Conservation (phyloP, 306 rosid genomes). For the Acacia acuminata region DNA sequence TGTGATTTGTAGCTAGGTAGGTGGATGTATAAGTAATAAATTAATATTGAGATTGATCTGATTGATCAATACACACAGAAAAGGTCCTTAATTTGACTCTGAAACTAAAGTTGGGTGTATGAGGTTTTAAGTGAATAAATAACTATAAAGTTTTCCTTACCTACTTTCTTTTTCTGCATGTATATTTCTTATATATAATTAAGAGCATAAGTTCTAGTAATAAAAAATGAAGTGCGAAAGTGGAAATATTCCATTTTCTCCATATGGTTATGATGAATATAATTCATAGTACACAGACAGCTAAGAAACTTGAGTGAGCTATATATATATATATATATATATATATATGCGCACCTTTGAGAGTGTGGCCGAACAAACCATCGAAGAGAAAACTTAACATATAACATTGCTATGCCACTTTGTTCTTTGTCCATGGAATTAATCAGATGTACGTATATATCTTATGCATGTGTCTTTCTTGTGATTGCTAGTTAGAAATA, state of each 20-base stretch:
- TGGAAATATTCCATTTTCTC: constrained; percentile 30
- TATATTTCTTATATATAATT: neutral
- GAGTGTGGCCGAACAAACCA: neutral
- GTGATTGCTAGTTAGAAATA: neutral
- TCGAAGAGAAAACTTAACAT: neutral
- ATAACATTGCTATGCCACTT: neutral
- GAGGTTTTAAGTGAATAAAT: neutral
- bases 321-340: neutral
- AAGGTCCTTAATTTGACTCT: constrained; percentile 14
- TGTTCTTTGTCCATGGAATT: neutral
- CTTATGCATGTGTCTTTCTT: neutral
- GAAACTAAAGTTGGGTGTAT: constrained; percentile 10
- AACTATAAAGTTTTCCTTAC: neutral
- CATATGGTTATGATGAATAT: constrained; percentile 13
- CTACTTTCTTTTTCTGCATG: neutral
- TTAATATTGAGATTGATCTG: neutral
- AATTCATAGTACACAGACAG: constrained; percentile 29
- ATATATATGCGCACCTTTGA: neutral
- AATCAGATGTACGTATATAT: neutral
- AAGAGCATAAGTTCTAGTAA: neutral
- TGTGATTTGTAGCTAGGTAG: neutral
- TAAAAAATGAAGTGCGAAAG: neutral
- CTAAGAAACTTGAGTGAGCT: constrained; percentile 19
- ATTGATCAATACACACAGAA: neutral
- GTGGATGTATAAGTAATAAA: neutral